phyloP scores from a whole-genome alignment of 2,329 filamentous ascomycete species.

The Penicillium digitatum region DNA sequence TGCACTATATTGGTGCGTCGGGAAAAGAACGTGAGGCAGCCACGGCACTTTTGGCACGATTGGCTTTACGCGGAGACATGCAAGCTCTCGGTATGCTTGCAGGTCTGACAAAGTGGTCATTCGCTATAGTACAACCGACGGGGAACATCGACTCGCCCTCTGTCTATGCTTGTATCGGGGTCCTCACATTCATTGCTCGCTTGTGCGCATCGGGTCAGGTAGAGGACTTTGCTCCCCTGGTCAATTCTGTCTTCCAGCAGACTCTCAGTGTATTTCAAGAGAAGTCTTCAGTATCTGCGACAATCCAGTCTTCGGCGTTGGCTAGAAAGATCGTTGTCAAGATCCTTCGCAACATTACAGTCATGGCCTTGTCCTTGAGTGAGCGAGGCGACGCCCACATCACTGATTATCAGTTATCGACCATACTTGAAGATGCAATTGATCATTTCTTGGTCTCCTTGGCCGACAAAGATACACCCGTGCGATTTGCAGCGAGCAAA shows the following conservation, averaged over 20 bases:
- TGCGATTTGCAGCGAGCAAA: conserved; percentile 87
- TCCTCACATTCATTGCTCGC: conserved; percentile 74
- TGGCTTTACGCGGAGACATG: conserved; percentile 86
- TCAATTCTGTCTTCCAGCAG: conserved; percentile 62
- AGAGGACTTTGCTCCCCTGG: conserved; percentile 66
- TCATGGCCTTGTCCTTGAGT: conserved; percentile 58
- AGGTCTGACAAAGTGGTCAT: conserved; percentile 66
- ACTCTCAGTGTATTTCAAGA: conserved; percentile 58
- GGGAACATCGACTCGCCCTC: conserved; percentile 42
- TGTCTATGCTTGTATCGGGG: conserved; percentile 73
- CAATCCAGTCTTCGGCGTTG: conserved; percentile 67
- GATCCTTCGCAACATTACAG: conserved; percentile 69
- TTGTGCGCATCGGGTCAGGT: conserved; percentile 68
- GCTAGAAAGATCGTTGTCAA: conserved; percentile 82
- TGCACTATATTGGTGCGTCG: conserved; percentile 66
- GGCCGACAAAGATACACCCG: conserved; percentile 83
- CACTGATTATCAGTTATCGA: conserved; percentile 37
- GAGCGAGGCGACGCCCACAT: conserved; percentile 30
- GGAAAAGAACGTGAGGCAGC: conserved; percentile 89
- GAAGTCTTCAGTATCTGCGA: conserved; percentile 48
- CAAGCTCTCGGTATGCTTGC: conserved; percentile 68
- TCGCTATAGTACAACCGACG: conserved; percentile 55
- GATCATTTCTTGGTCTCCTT: conserved; percentile 74
- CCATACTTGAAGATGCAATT: conserved; percentile 73
- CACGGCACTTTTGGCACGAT: conserved; percentile 72